These are phyloP conservation scores for Aotearoamyces nothofagi DNA, from an alignment of 2,329 filamentous ascomycete species.

Conservation along the genomic window DNA sequence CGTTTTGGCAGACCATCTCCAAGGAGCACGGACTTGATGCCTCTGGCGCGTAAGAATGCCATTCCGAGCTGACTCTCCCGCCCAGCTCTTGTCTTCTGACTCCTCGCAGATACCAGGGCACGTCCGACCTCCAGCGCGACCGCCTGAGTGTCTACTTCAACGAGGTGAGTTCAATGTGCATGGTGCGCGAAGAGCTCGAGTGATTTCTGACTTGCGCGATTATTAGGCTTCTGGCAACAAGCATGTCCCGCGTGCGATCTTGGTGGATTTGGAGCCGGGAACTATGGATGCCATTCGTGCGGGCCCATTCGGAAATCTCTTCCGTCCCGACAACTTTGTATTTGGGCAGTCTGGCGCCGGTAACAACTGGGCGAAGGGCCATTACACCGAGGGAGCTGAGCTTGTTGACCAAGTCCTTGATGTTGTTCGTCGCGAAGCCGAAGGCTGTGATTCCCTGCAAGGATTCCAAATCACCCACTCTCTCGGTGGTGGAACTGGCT, in stretches of 20 bases:
- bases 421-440: constrained; percentile 95
- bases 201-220: constrained; percentile 16
- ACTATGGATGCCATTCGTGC: constrained; percentile 99
- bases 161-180: constrained; percentile 39
- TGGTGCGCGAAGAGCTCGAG: too few species aligned
- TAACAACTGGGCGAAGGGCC: constrained; percentile 99
- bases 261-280: constrained; percentile 98
- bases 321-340: constrained; percentile 99
- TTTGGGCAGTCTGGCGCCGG: constrained; percentile 98
- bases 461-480: constrained; percentile 99
- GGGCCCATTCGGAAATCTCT: constrained; percentile 95
- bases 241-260: constrained; percentile 97
- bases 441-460: constrained; percentile 98
- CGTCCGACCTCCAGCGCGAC: constrained; percentile 97
- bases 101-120: constrained; percentile 71
- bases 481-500: constrained; percentile 98
- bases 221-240: constrained; percentile 85
- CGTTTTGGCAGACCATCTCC: constrained; percentile 91
- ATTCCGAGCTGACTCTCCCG: too few species aligned
- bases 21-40: constrained; percentile 94
- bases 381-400: constrained; percentile 99
- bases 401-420: constrained; percentile 93
- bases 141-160: constrained; percentile 99
- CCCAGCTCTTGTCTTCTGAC: neutral
- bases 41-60: constrained; percentile 75